Evolutionary conservation across 441 rosid genomes (phyloP).

Genomic region (Euphorbia corollata): DNA sequence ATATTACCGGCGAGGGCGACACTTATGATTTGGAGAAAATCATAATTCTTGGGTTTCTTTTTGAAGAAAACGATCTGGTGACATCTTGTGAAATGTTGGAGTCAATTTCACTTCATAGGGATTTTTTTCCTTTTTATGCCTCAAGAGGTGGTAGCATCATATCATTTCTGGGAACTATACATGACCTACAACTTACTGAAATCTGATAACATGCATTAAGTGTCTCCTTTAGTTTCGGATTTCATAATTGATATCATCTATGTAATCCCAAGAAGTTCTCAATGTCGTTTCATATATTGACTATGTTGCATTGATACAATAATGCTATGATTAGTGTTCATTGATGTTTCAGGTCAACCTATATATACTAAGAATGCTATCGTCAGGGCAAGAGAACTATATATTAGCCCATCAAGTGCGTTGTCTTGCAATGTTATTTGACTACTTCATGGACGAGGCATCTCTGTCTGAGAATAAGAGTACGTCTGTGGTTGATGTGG

Average conservation of each 20-base stretch:
- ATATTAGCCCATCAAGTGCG: conserved; percentile 61
- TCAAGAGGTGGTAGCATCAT: background rate
- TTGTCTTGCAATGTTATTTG: conserved; percentile 80
- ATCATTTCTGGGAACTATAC: background rate
- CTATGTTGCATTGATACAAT: background rate
- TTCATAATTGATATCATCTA: background rate
- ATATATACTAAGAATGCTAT: conserved; percentile 57
- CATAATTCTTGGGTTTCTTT: background rate
- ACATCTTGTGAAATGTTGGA: background rate
- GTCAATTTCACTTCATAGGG: background rate
- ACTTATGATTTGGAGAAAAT: background rate
- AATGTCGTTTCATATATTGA: background rate
- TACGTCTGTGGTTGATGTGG: conserved; percentile 61
- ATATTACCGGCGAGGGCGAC: background rate
- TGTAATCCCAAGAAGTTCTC: background rate
- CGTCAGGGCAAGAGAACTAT: conserved; percentile 51
- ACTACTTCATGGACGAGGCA: conserved; percentile 57
- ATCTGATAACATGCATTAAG: background rate
- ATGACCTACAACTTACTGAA: background rate
- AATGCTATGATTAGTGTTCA: conserved; percentile 10
- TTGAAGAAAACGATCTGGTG: background rate
- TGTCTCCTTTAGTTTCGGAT: background rate
- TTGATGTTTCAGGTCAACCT: conserved; percentile 57
- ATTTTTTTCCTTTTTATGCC: background rate
- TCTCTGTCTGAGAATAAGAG: conserved; percentile 40